These are phyloP conservation scores for Coriaria nepalensis DNA, from an alignment of 306 rosid species.

Conservation along the genomic window DNA sequence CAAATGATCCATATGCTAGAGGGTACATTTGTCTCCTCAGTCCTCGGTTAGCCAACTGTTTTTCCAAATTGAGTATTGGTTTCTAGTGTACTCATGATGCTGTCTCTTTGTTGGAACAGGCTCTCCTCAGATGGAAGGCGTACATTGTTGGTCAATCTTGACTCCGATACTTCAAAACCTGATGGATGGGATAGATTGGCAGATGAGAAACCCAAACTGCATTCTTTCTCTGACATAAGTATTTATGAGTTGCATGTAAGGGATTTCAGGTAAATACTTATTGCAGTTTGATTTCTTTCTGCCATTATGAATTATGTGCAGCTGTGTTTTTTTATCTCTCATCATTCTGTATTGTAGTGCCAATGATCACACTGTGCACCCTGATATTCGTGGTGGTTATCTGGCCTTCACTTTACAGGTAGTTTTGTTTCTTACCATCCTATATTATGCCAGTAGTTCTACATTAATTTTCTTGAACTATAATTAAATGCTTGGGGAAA, in stretches of 20 bases:
- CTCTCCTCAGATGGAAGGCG: slow-evolving; percentile 65
- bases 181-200: slow-evolving; percentile 69
- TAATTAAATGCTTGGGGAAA: slow-evolving; percentile 9
- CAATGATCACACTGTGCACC: slow-evolving; percentile 50
- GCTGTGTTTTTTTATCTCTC: slow-evolving; percentile 4
- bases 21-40: slow-evolving; percentile 51
- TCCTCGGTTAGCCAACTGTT: background rate
- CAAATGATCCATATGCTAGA: slow-evolving; percentile 93
- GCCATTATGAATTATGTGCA: background rate
- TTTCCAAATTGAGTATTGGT: background rate
- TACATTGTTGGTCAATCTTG: slow-evolving; percentile 53
- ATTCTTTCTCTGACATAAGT: slow-evolving; percentile 69
- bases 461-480: background rate
- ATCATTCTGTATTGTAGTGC: slow-evolving; percentile 33
- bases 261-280: slow-evolving; percentile 64
- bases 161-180: slow-evolving; percentile 48
- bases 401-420: slow-evolving; percentile 78
- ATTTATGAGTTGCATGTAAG: slow-evolving; percentile 80
- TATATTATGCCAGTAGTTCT: background rate
- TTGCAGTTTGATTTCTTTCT: background rate
- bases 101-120: slow-evolving; percentile 37
- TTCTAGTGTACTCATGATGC: slow-evolving; percentile 4
- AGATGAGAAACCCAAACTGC: slow-evolving; percentile 48
- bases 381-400: slow-evolving; percentile 79
- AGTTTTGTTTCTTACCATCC: slow-evolving; percentile 12